A percentile compares a stretch with the other conserved stretches of the same genome.
Conservation (phyloP, 2,329 filamentous ascomycete genomes). For the Pseudogymnoascus sp. region DNA sequence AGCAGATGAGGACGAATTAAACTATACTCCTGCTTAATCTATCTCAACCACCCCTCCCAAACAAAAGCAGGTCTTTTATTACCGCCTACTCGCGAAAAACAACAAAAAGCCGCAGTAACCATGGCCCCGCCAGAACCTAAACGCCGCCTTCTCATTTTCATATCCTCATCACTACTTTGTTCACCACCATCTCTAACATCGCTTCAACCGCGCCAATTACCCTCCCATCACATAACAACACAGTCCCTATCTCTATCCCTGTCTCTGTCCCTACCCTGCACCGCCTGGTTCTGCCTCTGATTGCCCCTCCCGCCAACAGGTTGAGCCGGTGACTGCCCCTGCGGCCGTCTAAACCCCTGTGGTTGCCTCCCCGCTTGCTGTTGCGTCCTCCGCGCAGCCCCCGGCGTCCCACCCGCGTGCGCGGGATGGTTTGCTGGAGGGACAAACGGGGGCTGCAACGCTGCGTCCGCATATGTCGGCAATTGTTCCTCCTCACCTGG, state of each 20-base stretch:
- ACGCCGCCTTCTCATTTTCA: not conserved
- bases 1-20: not conserved
- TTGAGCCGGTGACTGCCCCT: not conserved
- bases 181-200: not conserved
- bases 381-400: slow-evolving; percentile 14
- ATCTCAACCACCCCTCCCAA: not conserved
- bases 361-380: slow-evolving; percentile 13
- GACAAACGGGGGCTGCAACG: slow-evolving; percentile 46
- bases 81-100: not conserved
- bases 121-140: not conserved
- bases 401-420: slow-evolving; percentile 28
- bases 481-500: slow-evolving; percentile 47
- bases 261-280: slow-evolving; percentile 27
- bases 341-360: not conserved
- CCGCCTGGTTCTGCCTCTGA: not conserved
- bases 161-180: not conserved
- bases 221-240: slow-evolving; percentile 36
- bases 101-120: not conserved
- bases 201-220: not conserved
- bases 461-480: slow-evolving; percentile 58
- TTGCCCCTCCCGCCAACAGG: not conserved
- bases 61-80: not conserved
- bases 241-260: slow-evolving; percentile 34
- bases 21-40: not conserved
- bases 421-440: slow-evolving; percentile 39